Percentiles rank a stretch among this genome's conserved stretches.
phyloP scores from a whole-genome alignment of 2,329 filamentous ascomycete genomes.

The Colletotrichum liaoningense region DNA sequence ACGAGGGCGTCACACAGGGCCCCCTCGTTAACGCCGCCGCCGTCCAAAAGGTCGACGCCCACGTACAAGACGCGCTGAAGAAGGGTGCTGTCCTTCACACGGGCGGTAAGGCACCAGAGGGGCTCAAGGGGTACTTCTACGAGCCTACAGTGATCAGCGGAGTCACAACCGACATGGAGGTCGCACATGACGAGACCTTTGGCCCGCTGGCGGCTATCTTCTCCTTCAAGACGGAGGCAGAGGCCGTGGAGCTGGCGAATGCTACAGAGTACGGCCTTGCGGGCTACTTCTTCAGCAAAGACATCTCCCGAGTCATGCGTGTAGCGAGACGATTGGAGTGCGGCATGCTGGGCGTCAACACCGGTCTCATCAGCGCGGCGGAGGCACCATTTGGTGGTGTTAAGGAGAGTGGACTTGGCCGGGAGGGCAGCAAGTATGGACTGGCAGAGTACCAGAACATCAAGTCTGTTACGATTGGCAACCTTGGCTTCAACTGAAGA shows the following conservation, averaged over 20 bases:
- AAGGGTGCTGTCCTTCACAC: constrained; percentile 70
- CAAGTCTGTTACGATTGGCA: constrained; percentile 38
- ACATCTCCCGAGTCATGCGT: constrained; percentile 54
- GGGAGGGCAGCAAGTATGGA: constrained; percentile 47
- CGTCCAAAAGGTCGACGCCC: constrained; percentile 69
- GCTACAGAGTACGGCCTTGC: constrained; percentile 75
- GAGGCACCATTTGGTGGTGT: constrained; percentile 49
- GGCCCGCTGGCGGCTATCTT: constrained; percentile 78
- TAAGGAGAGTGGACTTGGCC: constrained; percentile 50
- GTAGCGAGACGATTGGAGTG: constrained; percentile 61
- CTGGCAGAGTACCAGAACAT: constrained; percentile 43
- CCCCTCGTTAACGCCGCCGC: constrained; percentile 75
- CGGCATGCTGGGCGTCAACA: constrained; percentile 50
- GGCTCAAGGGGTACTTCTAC: constrained; percentile 76
- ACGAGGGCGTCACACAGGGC: constrained; percentile 67
- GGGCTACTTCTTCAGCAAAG: constrained; percentile 74
- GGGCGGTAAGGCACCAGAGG: constrained; percentile 67
- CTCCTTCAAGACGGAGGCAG: constrained; percentile 75
- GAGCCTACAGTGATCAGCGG: constrained; percentile 75
- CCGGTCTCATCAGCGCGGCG: constrained; percentile 47
- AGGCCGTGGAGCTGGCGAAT: constrained; percentile 76
- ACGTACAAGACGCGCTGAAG: constrained; percentile 71
- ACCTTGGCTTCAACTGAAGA: constrained; percentile 14
- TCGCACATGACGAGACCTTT: constrained; percentile 78
- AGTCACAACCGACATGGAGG: constrained; percentile 74